These are phyloP conservation scores for Paralagenidium karlingii DNA, from an alignment of 352 stramenopile species.

Conservation along the genomic window DNA sequence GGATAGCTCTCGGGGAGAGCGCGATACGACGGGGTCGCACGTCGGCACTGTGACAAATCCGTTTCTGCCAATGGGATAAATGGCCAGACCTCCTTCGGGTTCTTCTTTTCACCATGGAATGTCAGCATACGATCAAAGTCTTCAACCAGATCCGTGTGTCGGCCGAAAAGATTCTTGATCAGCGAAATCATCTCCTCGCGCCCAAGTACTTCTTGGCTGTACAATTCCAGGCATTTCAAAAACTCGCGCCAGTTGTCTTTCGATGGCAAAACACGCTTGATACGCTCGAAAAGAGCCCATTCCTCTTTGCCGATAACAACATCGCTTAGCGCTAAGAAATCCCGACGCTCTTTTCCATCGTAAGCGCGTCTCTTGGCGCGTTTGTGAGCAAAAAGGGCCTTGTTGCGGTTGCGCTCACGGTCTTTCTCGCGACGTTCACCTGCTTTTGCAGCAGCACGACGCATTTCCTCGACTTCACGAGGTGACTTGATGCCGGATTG, in stretches of 20 bases:
- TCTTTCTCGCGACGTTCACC: slow-evolving; percentile 65
- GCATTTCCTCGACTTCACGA: slow-evolving; percentile 34
- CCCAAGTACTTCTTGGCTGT: slow-evolving; percentile 94
- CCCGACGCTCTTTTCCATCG: slow-evolving; percentile 62
- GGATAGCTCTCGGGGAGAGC: slow-evolving; percentile 95
- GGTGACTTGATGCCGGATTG: slow-evolving; percentile 10
- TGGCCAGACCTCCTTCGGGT: slow-evolving; percentile 81
- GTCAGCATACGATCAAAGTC: slow-evolving; percentile 66
- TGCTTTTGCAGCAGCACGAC: too few species aligned
- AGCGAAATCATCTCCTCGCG: slow-evolving; percentile 80
- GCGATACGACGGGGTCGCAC: slow-evolving; percentile 95
- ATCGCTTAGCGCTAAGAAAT: slow-evolving; percentile 56
- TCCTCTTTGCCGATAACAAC: slow-evolving; percentile 78
- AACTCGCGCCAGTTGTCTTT: slow-evolving; percentile 96
- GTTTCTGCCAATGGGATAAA: slow-evolving; percentile 88
- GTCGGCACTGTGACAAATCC: slow-evolving; percentile 82
- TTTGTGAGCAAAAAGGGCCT: slow-evolving; percentile 57
- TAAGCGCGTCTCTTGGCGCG: slow-evolving; percentile 49
- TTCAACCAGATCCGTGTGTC: slow-evolving; percentile 71
- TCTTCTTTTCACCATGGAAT: slow-evolving; percentile 68
- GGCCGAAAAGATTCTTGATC: slow-evolving; percentile 80
- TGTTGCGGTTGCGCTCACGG: slow-evolving; percentile 63
- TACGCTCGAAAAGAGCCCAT: slow-evolving; percentile 91
- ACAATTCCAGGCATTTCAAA: slow-evolving; percentile 97
- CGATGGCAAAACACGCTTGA: slow-evolving; percentile 87